Percentiles rank a stretch among this genome's conserved stretches.
Conservation (phyloP, 2,329 filamentous ascomycete species). For the Xylariaceae sp. region DNA sequence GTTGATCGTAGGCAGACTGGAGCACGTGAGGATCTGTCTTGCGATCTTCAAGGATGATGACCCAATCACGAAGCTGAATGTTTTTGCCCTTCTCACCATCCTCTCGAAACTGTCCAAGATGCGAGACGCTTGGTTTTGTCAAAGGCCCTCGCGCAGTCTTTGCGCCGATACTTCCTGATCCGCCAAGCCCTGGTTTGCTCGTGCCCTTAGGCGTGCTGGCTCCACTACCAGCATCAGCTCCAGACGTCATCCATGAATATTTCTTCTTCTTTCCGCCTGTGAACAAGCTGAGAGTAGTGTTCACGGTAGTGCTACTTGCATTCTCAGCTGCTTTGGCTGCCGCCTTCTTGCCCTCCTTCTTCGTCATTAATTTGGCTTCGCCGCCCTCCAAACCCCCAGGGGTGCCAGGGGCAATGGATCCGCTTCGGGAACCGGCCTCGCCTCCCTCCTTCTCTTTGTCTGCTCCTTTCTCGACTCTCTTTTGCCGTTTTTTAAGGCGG, state of each 20-base stretch:
- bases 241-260: slow-evolving; percentile 68
- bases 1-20: slow-evolving; percentile 51
- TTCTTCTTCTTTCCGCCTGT: slow-evolving; percentile 60
- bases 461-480: slow-evolving; percentile 46
- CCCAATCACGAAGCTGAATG: slow-evolving; percentile 81
- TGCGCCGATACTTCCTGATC: slow-evolving; percentile 25
- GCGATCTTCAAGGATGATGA: slow-evolving; percentile 75
- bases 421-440: slow-evolving; percentile 45
- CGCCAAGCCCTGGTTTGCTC: slow-evolving; percentile 30
- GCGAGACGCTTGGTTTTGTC: slow-evolving; percentile 56
- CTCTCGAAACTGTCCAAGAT: slow-evolving; percentile 73
- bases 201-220: slow-evolving; percentile 44
- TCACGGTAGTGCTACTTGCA: slow-evolving; percentile 70
- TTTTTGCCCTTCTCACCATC: slow-evolving; percentile 70
- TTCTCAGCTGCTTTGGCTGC: slow-evolving; percentile 72
- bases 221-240: slow-evolving; percentile 46
- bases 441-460: slow-evolving; percentile 49
- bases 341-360: slow-evolving; percentile 80
- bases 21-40: slow-evolving; percentile 62
- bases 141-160: slow-evolving; percentile 37
- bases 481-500: slow-evolving; percentile 63
- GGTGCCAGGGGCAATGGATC: slow-evolving; percentile 56
- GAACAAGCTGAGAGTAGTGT: slow-evolving; percentile 75
- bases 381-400: slow-evolving; percentile 59
- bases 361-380: slow-evolving; percentile 63